A percentile compares a stretch with the other conserved stretches of the same genome.
These are phyloP conservation scores for Pythium coloratum DNA, from an alignment of 352 stramenopile species.

Conservation along the genomic window DNA sequence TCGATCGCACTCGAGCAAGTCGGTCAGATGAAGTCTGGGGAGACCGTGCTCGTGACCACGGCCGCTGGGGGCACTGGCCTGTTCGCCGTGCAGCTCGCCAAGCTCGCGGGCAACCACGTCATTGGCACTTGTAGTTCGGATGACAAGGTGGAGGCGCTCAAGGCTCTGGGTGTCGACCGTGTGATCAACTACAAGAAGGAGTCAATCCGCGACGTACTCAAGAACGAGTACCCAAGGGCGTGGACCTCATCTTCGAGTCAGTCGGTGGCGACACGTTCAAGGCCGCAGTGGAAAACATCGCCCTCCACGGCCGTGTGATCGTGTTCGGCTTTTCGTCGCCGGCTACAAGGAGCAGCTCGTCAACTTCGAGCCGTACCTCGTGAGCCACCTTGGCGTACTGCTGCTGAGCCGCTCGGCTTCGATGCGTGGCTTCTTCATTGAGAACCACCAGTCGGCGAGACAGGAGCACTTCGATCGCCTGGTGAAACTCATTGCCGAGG, in stretches of 20 bases:
- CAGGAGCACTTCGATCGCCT: constrained; percentile 24
- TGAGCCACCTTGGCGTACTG: constrained; percentile 29
- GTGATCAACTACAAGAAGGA: constrained; percentile 79
- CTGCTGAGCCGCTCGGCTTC: constrained; percentile 42
- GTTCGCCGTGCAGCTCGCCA: constrained; percentile 73
- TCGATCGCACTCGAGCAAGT: constrained; percentile 45
- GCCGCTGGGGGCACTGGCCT: constrained; percentile 61
- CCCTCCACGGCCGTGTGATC: constrained; percentile 39
- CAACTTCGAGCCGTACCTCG: constrained; percentile 21
- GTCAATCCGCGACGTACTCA: constrained; percentile 39
- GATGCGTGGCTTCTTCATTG: constrained; percentile 43
- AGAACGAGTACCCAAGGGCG: constrained; percentile 45
- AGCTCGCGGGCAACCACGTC: constrained; percentile 63
- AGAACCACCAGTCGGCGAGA: constrained; percentile 23
- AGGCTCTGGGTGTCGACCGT: constrained; percentile 45
- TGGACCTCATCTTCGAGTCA: constrained; percentile 49
- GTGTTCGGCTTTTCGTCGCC: constrained; percentile 39
- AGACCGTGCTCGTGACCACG: constrained; percentile 46
- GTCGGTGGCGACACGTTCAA: constrained; percentile 46
- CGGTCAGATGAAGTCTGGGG: constrained; percentile 39
- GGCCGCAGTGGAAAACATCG: constrained; percentile 34
- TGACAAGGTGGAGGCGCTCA: constrained; percentile 67
- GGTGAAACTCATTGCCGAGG: not conserved
- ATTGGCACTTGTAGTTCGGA: constrained; percentile 68
- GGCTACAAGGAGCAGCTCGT: constrained; percentile 54